These are phyloP conservation scores for Komagataella kurtzmanii DNA, from an alignment of 805 yeast species.

Conservation along the genomic window DNA sequence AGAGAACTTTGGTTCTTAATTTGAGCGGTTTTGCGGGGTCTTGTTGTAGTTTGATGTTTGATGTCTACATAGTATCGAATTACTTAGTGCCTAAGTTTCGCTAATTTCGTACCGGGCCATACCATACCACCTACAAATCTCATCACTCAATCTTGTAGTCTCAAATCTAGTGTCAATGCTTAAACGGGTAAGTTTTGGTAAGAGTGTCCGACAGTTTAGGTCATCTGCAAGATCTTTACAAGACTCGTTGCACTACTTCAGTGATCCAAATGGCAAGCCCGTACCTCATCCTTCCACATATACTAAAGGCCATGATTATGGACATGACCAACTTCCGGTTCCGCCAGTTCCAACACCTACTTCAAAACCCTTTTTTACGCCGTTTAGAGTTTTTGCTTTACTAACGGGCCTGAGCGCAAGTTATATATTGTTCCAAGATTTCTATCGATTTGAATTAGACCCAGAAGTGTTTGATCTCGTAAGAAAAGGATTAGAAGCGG, in stretches of 20 bases:
- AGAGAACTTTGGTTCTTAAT: no score
- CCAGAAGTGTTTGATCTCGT: slow-evolving; percentile 48
- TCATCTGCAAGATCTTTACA: background rate
- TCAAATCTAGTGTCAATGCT: background rate
- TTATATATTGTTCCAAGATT: background rate
- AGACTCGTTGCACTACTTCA: background rate
- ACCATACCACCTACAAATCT: no score
- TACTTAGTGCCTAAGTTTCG: background rate
- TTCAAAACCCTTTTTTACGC: background rate
- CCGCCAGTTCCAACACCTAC: background rate
- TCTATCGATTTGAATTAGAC: background rate
- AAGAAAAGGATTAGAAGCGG: slow-evolving; percentile 75
- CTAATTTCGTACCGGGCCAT: background rate
- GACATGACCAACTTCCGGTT: background rate
- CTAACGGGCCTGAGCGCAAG: background rate
- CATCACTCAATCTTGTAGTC: no score
- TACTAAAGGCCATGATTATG: background rate
- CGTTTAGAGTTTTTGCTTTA: background rate
- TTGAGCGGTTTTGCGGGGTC: no score
- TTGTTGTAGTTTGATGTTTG: no score
- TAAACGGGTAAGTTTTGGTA: background rate
- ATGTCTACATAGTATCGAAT: background rate
- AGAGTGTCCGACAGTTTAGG: background rate
- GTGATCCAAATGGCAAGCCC: background rate
- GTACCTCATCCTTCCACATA: background rate